phyloP scores from a whole-genome alignment of 805 yeast genomes.

The Yarrowia bubula region DNA sequence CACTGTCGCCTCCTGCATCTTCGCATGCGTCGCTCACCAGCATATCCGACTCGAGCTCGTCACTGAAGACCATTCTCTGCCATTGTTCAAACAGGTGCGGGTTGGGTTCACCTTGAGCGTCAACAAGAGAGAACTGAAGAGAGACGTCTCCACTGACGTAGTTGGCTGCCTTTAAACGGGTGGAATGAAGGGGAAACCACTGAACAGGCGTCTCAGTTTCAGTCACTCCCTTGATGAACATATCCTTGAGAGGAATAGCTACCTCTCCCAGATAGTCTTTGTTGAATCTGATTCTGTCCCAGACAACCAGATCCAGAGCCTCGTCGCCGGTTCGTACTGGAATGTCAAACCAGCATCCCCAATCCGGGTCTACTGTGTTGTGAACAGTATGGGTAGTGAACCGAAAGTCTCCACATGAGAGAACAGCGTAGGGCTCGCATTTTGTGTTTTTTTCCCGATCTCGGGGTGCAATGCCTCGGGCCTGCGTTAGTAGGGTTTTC shows the following conservation, averaged over 20 bases:
- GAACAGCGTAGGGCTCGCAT: conserved; percentile 32
- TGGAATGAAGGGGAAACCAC: conserved; percentile 7
- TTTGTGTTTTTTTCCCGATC: conserved; percentile 6
- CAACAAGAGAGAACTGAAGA: conserved; percentile 7
- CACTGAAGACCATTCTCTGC: background rate
- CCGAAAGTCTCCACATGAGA: conserved; percentile 35
- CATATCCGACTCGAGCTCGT: background rate
- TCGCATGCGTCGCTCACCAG: background rate
- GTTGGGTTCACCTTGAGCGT: background rate
- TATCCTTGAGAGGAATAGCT: background rate
- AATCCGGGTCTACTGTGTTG: conserved; percentile 67
- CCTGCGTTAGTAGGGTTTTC: conserved; percentile 12
- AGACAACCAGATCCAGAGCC: conserved; percentile 32
- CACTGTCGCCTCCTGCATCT: background rate
- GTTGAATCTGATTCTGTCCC: conserved; percentile 25
- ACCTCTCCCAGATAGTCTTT: conserved; percentile 26
- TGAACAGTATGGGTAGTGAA: conserved; percentile 56
- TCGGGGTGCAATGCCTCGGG: conserved; percentile 22
- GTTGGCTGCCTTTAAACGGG: background rate
- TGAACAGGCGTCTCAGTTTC: background rate
- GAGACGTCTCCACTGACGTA: conserved; percentile 17
- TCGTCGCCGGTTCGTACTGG: conserved; percentile 42
- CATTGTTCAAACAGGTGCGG: background rate
- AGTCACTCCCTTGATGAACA: conserved; percentile 12
- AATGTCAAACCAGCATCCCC: conserved; percentile 66